Base-by-base conservation (phyloP, 345 rosid genomes). In the Conringia planisiliqua region DNA sequence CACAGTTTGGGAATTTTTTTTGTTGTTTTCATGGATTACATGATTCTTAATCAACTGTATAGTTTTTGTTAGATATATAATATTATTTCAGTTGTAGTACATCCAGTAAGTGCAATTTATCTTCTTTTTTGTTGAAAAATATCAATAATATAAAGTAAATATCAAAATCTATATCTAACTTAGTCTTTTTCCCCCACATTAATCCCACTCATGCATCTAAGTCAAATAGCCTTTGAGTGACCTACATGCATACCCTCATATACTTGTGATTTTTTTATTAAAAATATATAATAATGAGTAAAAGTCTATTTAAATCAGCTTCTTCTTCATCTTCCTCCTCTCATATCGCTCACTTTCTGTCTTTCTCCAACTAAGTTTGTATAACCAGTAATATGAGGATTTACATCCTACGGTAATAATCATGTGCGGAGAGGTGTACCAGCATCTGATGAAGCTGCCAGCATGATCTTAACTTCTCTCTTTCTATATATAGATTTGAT, bases 361-460 rank as follows among this genome's bases (percentile, higher is more conserved):
- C 24, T 22, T 22, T 22, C 24, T 2, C 24, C 24, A 22, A 22
- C 24, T 22, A 22, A 39, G 18, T 75, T 48, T 58, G 52, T 66
- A 40, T 10, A 5, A 59, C 75, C 57, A 47, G 4, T 7, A 47
- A 9, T 11, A 46, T 43, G 0, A 4, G 22, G 7, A 47, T 5
- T 17, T 47, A 1, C 26, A 17, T 17, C 9, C 26, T 17, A 47
- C 8, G 5, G 52, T 10, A 50, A 39, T 18, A 33, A 13, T 62
- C 51, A 0, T 18, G 61, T 38, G 10, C 6, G 13, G 54, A 62
- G 79, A 67, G 63, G 43, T 74, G 68, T 63, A 55, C 48, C 47
- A 68, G 48, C 79, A 74, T 75, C 66, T 54, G 79, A 56, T 69
- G 68, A 74, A 79, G 78, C 75, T 67, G 75, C 78, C 75, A 74